Percentiles rank a stretch among this genome's conserved stretches.
Conservation (phyloP, 257 asterid species). For the Galeopsis tetrahit region DNA sequence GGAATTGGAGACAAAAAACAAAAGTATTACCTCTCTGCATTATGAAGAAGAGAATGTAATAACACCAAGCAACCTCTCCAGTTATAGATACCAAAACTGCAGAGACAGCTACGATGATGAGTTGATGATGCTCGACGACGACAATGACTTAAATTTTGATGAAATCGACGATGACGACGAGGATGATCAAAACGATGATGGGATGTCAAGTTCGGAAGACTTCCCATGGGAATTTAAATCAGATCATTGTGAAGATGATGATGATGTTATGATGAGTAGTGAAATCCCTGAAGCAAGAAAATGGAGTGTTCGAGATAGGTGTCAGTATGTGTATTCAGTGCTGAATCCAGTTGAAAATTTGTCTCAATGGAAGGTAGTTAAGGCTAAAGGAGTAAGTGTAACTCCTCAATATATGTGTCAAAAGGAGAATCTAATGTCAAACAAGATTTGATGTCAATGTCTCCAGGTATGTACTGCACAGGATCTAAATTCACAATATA, state of each 20-base stretch:
- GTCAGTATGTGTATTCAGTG: conserved; percentile 43
- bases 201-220: too few species aligned
- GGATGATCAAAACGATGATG: too few species aligned
- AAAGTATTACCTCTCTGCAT: conserved; percentile 22
- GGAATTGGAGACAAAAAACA: conserved; percentile 41
- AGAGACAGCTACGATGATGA: conserved; percentile 53
- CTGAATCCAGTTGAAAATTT: conserved; percentile 79
- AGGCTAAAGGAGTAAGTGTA: conserved; percentile 46
- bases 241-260: not conserved
- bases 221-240: not conserved
- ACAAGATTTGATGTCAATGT: too few species aligned
- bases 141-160: conserved; percentile 37
- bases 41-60: conserved; percentile 38
- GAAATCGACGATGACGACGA: conserved; percentile 39
- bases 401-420: conserved; percentile 32
- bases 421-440: conserved; percentile 45
- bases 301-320: conserved; percentile 33
- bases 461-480: too few species aligned
- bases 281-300: not conserved
- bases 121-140: too few species aligned
- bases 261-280: not conserved
- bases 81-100: conserved; percentile 64
- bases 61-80: conserved; percentile 34
- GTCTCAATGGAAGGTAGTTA: conserved; percentile 68
- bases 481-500: too few species aligned